These are phyloP conservation scores for Plectosphaerella plurivora DNA, from an alignment of 2,329 filamentous ascomycete species.

Conservation along the genomic window DNA sequence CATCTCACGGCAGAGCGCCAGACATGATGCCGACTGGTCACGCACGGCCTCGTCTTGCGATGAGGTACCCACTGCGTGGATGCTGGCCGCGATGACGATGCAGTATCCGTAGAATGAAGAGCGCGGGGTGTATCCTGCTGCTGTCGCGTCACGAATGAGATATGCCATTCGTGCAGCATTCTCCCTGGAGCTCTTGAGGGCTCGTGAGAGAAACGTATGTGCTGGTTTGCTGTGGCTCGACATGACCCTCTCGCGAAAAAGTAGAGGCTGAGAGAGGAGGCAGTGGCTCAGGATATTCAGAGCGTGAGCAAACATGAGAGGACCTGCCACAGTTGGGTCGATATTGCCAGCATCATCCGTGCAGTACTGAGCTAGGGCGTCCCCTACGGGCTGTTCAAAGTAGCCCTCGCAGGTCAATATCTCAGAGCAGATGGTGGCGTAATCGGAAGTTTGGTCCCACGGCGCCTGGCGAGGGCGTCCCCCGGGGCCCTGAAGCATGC, in stretches of 20 bases:
- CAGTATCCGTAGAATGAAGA: conserved; percentile 2
- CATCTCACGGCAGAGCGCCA: not conserved
- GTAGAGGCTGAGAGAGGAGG: not conserved
- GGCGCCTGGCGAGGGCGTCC: not conserved
- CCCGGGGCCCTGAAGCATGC: not conserved
- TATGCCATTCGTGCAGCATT: not conserved
- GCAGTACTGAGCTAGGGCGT: not conserved
- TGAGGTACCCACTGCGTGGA: not conserved
- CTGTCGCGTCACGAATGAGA: not conserved
- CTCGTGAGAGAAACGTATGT: not conserved
- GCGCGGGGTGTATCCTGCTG: not conserved
- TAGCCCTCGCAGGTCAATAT: not conserved
- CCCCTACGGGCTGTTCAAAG: conserved; percentile 1
- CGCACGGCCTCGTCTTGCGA: not conserved
- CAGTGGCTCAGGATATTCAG: conserved; percentile 1
- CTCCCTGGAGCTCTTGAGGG: not conserved
- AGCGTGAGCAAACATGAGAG: not conserved
- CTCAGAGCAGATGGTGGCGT: not conserved
- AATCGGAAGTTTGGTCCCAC: not conserved
- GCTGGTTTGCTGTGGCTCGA: not conserved
- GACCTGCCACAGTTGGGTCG: not conserved
- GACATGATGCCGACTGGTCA: not conserved
- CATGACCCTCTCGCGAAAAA: not conserved
- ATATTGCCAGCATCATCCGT: not conserved
- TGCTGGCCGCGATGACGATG: not conserved